A percentile compares a stretch with the other conserved stretches of the same genome.
Evolutionary conservation across 768 basidiomycete genomes (phyloP).

Genomic region (Trametes punicea): DNA sequence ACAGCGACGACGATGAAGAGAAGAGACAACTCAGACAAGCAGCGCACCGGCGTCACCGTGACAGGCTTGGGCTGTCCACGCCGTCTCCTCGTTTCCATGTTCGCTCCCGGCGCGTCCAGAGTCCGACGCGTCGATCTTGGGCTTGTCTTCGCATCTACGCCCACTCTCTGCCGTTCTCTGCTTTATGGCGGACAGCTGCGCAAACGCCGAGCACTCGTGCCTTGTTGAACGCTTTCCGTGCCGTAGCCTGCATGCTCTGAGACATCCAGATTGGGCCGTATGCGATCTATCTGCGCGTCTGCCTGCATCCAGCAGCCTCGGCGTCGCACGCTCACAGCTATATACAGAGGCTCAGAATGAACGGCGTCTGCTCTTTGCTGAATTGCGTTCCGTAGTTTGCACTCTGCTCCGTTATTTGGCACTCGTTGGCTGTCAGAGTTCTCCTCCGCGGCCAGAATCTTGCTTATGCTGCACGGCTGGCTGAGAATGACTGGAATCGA

Average conservation of each 20-base stretch:
- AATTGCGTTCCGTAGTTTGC: too few species aligned
- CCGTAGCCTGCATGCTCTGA: not conserved
- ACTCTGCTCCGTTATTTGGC: not conserved
- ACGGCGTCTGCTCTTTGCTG: too few species aligned
- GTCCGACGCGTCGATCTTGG: slow-evolving; percentile 15
- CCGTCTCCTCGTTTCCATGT: slow-evolving; percentile 23
- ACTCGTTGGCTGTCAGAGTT: too few species aligned
- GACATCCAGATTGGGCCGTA: not conserved
- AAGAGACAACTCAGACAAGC: slow-evolving; percentile 17
- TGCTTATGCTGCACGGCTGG: too few species aligned
- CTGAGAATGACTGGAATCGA: too few species aligned
- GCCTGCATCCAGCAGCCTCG: not conserved
- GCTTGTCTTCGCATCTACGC: not conserved
- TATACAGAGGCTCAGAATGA: not conserved
- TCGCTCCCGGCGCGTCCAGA: slow-evolving; percentile 1
- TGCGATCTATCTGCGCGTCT: not conserved
- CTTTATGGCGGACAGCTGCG: not conserved
- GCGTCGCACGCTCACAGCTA: not conserved
- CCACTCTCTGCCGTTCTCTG: not conserved
- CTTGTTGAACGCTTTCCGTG: not conserved
- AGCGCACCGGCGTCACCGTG: slow-evolving; percentile 18
- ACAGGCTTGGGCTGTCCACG: slow-evolving; percentile 13
- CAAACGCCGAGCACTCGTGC: not conserved
- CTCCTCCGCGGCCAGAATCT: too few species aligned
- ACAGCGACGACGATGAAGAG: slow-evolving; percentile 21